Base-by-base conservation (phyloP, 2,329 filamentous ascomycete genomes). In the Ophiostoma sp. region DNA sequence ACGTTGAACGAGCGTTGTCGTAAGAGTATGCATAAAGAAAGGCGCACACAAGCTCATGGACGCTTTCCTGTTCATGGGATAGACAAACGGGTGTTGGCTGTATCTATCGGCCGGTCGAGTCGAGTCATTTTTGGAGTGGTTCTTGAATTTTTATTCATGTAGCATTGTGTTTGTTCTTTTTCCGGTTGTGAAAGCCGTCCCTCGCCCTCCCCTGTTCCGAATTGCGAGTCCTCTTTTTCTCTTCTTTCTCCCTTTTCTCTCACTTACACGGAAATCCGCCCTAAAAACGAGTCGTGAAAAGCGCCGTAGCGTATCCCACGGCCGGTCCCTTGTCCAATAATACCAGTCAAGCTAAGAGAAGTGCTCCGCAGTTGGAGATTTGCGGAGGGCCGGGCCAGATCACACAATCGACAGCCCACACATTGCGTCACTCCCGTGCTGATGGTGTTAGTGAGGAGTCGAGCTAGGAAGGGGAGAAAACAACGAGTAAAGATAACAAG, bases 331-430 rank as follows among this genome's bases (percentile, higher is more conserved):
- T 22, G n/a, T 17, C 19, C 31, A 33, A 63, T n/a, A 63, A 15
- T 19, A 19, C 8, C 33, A 36, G 8, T 36, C 3, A 36, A 3
- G 8, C 33, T 36, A 8, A 36, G 33, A 28, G 12, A 17, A 28
- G 36, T 22, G 42, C 48, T 36, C 48, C 45, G 45, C 66, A 69
- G 28, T 48, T 45, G 63, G 42, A n/a, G 64, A 36, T 63, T 63
- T 33, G 25, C 28, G 45, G 39, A 45, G 33, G 59, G 33, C 50
- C 2, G 50, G 69, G 7, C 69, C n/a, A 59, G 69, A 70, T 70
- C 69, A 70, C 69, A 70, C 69, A 70, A 70, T 70, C 69, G 33
- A 48, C 33, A n/a, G 15, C 69, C 69, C 33, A 45, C n/a, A 33
- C 48, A 70, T 70, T 59, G 52, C 69, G 69, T 8, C 69, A 70